Percentiles rank a stretch among this genome's conserved stretches.
phyloP scores from a whole-genome alignment of 768 basidiomycete species.

The Pleurotus salmoneostramineus region DNA sequence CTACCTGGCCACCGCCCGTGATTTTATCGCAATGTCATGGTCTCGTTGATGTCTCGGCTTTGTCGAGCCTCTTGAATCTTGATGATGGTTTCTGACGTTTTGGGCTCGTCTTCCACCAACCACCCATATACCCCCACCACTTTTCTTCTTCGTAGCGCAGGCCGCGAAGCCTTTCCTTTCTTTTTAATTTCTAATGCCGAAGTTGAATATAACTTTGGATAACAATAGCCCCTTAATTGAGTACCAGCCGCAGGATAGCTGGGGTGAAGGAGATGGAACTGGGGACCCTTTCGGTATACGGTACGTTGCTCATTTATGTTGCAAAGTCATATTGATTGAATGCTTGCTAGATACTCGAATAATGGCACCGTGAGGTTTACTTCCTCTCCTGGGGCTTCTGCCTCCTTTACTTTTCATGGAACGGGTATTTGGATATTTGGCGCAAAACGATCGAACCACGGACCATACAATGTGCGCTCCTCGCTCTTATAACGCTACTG shows the following conservation, averaged over 20 bases:
- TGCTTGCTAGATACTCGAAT: neutral
- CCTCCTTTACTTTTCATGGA: conserved; percentile 44
- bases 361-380: conserved; percentile 33
- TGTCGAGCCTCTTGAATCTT: neutral
- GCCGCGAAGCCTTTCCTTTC: neutral
- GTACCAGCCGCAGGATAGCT: conserved; percentile 16
- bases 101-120: neutral
- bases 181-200: conserved; percentile 11
- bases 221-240: conserved; percentile 22
- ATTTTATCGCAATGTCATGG: neutral
- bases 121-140: neutral
- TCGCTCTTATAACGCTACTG: neutral
- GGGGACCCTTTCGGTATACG: conserved; percentile 11
- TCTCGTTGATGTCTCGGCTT: neutral
- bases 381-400: conserved; percentile 26
- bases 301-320: neutral
- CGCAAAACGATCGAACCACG: conserved; percentile 43
- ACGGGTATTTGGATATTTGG: conserved; percentile 47
- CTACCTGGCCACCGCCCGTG: neutral
- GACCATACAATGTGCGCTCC: conserved; percentile 25
- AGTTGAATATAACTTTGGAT: conserved; percentile 19
- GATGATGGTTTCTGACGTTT: no score
- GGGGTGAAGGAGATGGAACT: conserved; percentile 14
- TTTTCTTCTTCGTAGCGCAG: conserved; percentile 1
- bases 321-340: conserved; percentile 7